Evolutionary conservation across 2,329 filamentous ascomycete genomes (phyloP), one percentile per base, ranked within the genome.

Genomic region (Peltaster fructicola): DNA sequence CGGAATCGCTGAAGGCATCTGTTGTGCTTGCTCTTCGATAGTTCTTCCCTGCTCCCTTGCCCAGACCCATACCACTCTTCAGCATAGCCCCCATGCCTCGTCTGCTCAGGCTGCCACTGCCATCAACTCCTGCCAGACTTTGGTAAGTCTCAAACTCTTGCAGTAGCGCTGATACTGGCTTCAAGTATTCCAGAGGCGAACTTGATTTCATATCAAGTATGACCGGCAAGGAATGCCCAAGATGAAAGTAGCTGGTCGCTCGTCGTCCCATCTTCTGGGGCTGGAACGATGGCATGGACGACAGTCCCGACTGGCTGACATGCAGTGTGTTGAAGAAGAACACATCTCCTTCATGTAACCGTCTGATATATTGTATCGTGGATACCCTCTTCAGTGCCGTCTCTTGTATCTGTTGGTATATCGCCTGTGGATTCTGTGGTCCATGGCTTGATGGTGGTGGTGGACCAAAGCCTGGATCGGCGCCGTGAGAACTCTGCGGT

Each of bases 311-410:
- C 42, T 80, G 77, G 36, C 82, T 79, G 53, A 92, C 92, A 44
- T 91, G 76, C 32, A 92, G 69, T 0, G 88, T 93, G 54, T 93
- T 93, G 61, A 95, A 93, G 84, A 88, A 95, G 58, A 91, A 95
- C 20, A 92, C 73, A 30, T 81, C 73, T 32, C 85, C 84, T 54
- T 93, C 82, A 47, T 98, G 84, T 14, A 82, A 76, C 56, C 90
- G 92, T 33, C 84, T 70, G 35, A 98, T 52, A 47, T 98, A 98
- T 41, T 91, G 80, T 20, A 98, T 52, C 0, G 88, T 95, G 2
- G 81, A 82, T 57, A 98, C 92, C 39, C 88, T 68, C 59, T 98
- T 98, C 30, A 75, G 74, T 17, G 80, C 76, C 40, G 80, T 68
- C 31, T 95, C 85, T 30, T 85, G 78, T 32, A 98, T 69, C 35